phyloP scores from a whole-genome alignment of 1,284 basidiomycete species.

The Ganoderma sinense region DNA sequence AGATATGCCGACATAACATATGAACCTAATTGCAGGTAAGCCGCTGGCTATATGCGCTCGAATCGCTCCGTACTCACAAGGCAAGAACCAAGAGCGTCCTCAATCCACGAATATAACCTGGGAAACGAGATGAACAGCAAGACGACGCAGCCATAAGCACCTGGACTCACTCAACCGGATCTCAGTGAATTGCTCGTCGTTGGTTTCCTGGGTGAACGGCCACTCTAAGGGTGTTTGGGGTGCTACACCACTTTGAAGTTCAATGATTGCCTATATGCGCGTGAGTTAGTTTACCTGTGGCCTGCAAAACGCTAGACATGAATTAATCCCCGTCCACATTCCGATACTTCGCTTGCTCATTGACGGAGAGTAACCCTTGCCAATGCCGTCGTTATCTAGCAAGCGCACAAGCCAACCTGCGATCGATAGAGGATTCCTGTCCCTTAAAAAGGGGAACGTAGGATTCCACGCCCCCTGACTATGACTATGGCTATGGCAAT shows the following conservation, averaged over 20 bases:
- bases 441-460: no score
- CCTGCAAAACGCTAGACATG: no score
- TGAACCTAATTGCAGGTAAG: slow-evolving; percentile 51
- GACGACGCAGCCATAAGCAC: not conserved
- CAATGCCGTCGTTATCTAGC: no score
- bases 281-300: not conserved
- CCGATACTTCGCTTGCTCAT: no score
- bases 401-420: no score
- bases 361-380: no score
- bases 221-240: slow-evolving; percentile 68
- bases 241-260: slow-evolving; percentile 62
- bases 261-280: slow-evolving; percentile 65
- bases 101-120: slow-evolving; percentile 69
- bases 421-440: no score
- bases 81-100: slow-evolving; percentile 70
- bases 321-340: no score
- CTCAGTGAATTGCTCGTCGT: slow-evolving; percentile 61
- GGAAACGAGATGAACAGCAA: slow-evolving; percentile 20
- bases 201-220: slow-evolving; percentile 76
- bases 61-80: slow-evolving; percentile 46
- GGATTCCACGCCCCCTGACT: no score
- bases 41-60: not conserved
- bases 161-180: slow-evolving; percentile 62
- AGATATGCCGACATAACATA: slow-evolving; percentile 71
- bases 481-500: no score